Evolutionary conservation across 2,329 filamentous ascomycete genomes (phyloP).

Genomic region (Aspergillus candidus): DNA sequence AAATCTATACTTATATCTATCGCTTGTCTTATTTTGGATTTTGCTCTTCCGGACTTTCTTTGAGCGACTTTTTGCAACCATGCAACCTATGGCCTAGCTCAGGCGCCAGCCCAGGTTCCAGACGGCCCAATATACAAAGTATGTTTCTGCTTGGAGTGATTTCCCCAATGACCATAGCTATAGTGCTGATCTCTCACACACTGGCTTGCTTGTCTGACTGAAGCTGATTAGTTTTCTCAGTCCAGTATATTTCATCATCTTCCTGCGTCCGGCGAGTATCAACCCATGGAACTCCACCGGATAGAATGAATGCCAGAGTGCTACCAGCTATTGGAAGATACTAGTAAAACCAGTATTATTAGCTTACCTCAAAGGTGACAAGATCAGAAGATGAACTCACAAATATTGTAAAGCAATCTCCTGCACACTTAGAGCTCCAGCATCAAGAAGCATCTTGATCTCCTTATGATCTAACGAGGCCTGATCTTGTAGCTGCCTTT

Average conservation of each 20-base stretch:
- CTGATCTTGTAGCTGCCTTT: conserved; percentile 1
- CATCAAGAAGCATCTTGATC: conserved; percentile 4
- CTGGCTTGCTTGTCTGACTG: conserved; percentile 2
- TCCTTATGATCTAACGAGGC: conserved; percentile 1
- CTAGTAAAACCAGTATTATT: conserved; percentile 3
- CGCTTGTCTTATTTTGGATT: too few relatives aligned
- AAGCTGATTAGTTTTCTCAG: not conserved
- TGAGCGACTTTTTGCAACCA: too few relatives aligned
- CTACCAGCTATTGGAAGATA: conserved; percentile 6
- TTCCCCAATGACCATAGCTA: too few relatives aligned
- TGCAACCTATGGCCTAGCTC: too few relatives aligned
- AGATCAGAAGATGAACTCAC: conserved; percentile 5
- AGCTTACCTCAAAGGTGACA: too few relatives aligned
- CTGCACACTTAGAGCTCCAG: conserved; percentile 2
- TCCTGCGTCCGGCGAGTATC: not conserved
- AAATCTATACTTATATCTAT: too few relatives aligned
- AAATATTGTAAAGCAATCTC: conserved; percentile 5
- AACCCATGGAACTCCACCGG: conserved; percentile 1
- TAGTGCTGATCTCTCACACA: conserved; percentile 1
- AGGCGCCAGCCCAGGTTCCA: too few relatives aligned
- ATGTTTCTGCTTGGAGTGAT: too few relatives aligned
- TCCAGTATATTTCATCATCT: not conserved
- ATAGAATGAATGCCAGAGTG: conserved; percentile 4
- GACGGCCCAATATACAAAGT: too few relatives aligned
- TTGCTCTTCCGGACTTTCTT: too few relatives aligned